phyloP scores from a whole-genome alignment of 768 basidiomycete genomes.

The Lentinula lateritia region DNA sequence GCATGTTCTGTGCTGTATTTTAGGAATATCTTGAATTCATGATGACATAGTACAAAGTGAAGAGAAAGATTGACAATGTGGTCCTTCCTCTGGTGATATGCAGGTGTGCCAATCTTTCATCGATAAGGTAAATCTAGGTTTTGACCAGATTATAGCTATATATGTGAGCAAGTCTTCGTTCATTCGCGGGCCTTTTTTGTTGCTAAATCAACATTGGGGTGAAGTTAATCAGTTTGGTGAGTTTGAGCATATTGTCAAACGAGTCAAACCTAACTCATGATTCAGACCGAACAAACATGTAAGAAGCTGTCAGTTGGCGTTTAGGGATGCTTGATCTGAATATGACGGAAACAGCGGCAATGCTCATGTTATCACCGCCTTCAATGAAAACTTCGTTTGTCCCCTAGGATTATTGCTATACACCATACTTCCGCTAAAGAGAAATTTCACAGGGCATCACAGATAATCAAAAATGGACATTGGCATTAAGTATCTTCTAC shows the following conservation, averaged over 20 bases:
- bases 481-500: conserved; percentile 54
- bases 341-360: conserved; percentile 36
- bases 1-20: neutral
- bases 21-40: neutral
- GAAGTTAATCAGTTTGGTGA: conserved; percentile 44
- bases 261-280: neutral
- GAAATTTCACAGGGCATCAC: conserved; percentile 35
- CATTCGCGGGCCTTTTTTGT: neutral
- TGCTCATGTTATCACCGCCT: conserved; percentile 44
- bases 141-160: conserved; percentile 27
- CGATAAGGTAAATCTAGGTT: neutral
- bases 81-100: conserved; percentile 45
- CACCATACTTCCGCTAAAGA: too few relatives aligned
- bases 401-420: neutral
- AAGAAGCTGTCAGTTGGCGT: neutral
- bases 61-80: conserved; percentile 44
- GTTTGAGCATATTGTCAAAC: conserved; percentile 6
- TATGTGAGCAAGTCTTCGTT: conserved; percentile 31
- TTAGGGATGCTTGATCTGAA: neutral
- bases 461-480: conserved; percentile 49
- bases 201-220: conserved; percentile 5
- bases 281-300: conserved; percentile 56
- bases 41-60: conserved; percentile 22
- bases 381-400: conserved; percentile 47
- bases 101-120: conserved; percentile 28